phyloP scores from a whole-genome alignment of 208 protist species.

The Acanthamoeba polyphaga region DNA sequence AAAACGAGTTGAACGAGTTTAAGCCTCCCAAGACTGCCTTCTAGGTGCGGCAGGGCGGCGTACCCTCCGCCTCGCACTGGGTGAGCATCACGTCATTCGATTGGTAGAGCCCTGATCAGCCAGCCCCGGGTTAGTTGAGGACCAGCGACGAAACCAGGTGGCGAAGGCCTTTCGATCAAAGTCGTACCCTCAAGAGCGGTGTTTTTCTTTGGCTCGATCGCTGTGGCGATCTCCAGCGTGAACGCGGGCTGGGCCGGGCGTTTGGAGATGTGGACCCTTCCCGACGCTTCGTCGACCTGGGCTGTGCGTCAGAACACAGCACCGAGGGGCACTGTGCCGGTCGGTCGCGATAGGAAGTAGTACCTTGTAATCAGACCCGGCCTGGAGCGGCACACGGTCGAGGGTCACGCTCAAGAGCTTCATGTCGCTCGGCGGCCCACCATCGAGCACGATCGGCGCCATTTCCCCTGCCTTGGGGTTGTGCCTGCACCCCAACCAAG shows the following conservation, averaged over 20 bases:
- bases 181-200: background rate
- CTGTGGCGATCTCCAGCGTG: background rate
- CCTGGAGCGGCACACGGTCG: background rate
- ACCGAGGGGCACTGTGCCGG: background rate
- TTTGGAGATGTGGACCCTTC: background rate
- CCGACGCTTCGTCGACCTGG: background rate
- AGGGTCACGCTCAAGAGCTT: background rate
- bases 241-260: background rate
- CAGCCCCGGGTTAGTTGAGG: background rate
- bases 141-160: background rate
- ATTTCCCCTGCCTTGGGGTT: background rate
- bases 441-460: background rate
- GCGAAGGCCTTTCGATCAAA: background rate
- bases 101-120: background rate
- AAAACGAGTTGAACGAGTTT: background rate
- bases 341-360: background rate
- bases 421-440: background rate
- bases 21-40: background rate
- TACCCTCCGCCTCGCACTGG: slow-evolving; percentile 80
- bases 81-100: slow-evolving; percentile 53
- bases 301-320: background rate
- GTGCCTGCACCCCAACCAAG: background rate
- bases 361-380: background rate
- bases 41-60: background rate
- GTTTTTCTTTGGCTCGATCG: background rate